These are phyloP conservation scores for Cystofilobasidium capitatum DNA, from an alignment of 768 basidiomycete species.

Conservation along the genomic window DNA sequence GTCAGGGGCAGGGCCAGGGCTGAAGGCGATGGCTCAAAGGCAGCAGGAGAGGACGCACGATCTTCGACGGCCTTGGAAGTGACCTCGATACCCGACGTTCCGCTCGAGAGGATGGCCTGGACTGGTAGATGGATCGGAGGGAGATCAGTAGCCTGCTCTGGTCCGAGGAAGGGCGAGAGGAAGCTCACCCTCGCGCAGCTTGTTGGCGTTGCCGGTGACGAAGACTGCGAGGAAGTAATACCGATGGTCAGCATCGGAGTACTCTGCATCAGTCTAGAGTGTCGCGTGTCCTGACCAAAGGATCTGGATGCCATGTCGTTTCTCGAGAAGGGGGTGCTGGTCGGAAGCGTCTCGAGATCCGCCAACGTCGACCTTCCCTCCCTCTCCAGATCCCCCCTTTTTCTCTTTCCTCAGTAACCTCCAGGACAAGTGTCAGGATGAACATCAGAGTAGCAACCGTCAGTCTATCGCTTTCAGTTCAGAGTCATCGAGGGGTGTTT, in stretches of 20 bases:
- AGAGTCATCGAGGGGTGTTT: too few species aligned
- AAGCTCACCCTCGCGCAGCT: conserved; percentile 56
- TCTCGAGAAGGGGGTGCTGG: background rate
- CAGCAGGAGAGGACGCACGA: conserved; percentile 47
- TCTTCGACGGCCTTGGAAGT: conserved; percentile 63
- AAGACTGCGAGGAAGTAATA: conserved; percentile 53
- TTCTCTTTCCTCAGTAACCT: background rate
- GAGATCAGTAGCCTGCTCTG: background rate
- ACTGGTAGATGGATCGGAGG: background rate
- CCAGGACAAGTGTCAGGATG: too few species aligned
- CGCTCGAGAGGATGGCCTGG: conserved; percentile 55
- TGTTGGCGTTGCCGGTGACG: conserved; percentile 90
- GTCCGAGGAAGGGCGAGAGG: background rate
- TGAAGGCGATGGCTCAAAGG: background rate
- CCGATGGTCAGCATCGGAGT: background rate
- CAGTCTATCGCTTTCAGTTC: too few species aligned
- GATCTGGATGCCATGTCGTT: conserved; percentile 15
- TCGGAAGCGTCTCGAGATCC: background rate
- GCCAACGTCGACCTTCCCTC: background rate
- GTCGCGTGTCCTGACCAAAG: background rate
- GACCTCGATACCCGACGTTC: conserved; percentile 59
- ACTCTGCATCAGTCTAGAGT: background rate
- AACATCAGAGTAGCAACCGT: conserved; percentile 43
- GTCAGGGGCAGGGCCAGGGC: background rate
- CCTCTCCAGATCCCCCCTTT: background rate